A percentile compares a stretch with the other conserved stretches of the same genome.
Evolutionary conservation across 495 filamentous ascomycete species (phyloP).

Genomic region (Penicillium paradoxum): DNA sequence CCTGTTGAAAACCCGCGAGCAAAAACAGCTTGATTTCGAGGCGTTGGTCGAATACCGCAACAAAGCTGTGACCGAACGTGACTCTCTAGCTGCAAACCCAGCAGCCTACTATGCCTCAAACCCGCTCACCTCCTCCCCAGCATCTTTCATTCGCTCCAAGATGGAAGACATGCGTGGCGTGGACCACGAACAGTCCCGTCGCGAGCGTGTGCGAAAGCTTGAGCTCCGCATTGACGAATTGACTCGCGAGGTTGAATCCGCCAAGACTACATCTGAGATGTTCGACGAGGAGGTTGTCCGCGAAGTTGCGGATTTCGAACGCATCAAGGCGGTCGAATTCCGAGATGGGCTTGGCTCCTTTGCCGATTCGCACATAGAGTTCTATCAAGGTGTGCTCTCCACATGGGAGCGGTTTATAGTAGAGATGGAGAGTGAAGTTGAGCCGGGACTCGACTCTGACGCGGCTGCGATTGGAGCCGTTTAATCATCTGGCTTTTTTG

Average conservation of each 20-base stretch:
- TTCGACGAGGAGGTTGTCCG: conserved; percentile 94
- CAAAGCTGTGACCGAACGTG: conserved; percentile 83
- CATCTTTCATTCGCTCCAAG: conserved; percentile 89
- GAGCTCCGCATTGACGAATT: conserved; percentile 89
- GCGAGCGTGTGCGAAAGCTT: conserved; percentile 80
- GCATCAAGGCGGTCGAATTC: conserved; percentile 92
- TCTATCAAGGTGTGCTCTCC: conserved; percentile 72
- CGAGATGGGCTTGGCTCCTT: conserved; percentile 76
- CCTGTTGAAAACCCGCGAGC: conserved; percentile 88
- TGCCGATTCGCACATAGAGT: conserved; percentile 80
- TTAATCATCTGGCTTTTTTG: not conserved
- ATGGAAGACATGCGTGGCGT: conserved; percentile 96
- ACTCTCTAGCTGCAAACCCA: conserved; percentile 63
- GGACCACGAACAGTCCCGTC: conserved; percentile 86
- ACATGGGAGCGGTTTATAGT: conserved; percentile 86
- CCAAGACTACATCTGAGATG: conserved; percentile 73
- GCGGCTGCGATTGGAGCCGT: conserved; percentile 8
- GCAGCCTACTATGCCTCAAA: conserved; percentile 56
- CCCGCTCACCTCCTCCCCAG: conserved; percentile 59
- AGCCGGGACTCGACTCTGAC: conserved; percentile 15
- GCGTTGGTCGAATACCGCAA: conserved; percentile 91
- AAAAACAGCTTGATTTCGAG: conserved; percentile 97
- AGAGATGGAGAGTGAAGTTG: conserved; percentile 72
- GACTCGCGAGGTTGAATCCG: conserved; percentile 79
- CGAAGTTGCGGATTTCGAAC: conserved; percentile 90